phyloP scores from a whole-genome alignment of 805 yeast species.

The Metschnikowia reukaufii region DNA sequence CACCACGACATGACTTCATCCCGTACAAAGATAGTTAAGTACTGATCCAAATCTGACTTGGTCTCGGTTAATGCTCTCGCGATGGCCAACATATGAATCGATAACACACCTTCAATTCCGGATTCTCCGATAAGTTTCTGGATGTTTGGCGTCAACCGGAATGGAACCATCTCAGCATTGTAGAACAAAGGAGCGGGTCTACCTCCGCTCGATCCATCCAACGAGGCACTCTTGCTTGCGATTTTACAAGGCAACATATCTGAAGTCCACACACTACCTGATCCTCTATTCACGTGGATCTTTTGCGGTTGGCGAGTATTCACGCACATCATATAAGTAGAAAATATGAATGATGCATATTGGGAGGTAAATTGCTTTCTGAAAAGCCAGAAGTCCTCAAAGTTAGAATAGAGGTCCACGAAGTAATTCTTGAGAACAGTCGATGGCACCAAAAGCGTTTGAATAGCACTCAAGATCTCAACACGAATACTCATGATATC shows the following conservation, averaged over 20 bases:
- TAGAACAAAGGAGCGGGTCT: constrained; percentile 80
- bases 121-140: constrained; percentile 92
- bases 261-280: constrained; percentile 90
- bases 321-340: constrained; percentile 93
- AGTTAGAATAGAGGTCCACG: constrained; percentile 63
- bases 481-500: constrained; percentile 85
- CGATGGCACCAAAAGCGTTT: constrained; percentile 81
- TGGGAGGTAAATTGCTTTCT: constrained; percentile 92
- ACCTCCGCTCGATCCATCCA: constrained; percentile 48
- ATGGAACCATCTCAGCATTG: constrained; percentile 92
- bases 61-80: constrained; percentile 90
- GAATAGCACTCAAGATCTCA: constrained; percentile 89
- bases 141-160: constrained; percentile 92
- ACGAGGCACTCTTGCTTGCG: constrained; percentile 51
- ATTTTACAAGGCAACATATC: constrained; percentile 93
- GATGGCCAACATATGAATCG: constrained; percentile 79
- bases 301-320: constrained; percentile 92
- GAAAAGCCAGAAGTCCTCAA: constrained; percentile 96
- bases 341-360: constrained; percentile 88
- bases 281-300: constrained; percentile 73
- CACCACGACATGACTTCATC: constrained; percentile 96
- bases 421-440: constrained; percentile 81
- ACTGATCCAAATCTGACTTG: constrained; percentile 87
- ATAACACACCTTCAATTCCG: constrained; percentile 87
- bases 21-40: constrained; percentile 88